These are phyloP conservation scores for Tulasnella calospora DNA, from an alignment of 768 basidiomycete species.

Conservation along the genomic window DNA sequence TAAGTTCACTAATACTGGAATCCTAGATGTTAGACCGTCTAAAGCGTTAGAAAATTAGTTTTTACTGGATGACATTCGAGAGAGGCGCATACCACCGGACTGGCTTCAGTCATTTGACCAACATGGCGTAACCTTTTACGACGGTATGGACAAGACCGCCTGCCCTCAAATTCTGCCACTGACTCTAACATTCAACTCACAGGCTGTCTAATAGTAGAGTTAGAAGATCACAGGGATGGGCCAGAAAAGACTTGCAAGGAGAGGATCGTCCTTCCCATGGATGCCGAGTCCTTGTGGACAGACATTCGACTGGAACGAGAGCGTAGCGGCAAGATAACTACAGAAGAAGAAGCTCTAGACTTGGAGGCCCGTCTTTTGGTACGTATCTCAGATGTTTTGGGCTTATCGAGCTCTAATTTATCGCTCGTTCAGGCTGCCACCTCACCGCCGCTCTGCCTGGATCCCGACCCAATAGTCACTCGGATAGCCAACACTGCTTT, in stretches of 20 bases:
- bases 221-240: constrained; percentile 59
- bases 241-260: constrained; percentile 48
- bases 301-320: constrained; percentile 60
- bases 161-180: neutral
- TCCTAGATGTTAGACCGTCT: constrained; percentile 19
- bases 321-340: constrained; percentile 47
- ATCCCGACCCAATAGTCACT: constrained; percentile 71
- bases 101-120: constrained; percentile 76
- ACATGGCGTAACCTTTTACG: constrained; percentile 72
- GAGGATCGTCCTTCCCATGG: constrained; percentile 73
- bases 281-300: constrained; percentile 69
- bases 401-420: neutral
- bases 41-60: constrained; percentile 44
- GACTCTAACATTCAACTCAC: neutral
- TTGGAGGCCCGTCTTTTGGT: constrained; percentile 71
- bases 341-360: constrained; percentile 67
- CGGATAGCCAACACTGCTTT: constrained; percentile 71
- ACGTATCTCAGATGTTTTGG: constrained; percentile 32
- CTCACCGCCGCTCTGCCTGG: constrained; percentile 68
- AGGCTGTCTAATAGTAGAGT: constrained; percentile 85
- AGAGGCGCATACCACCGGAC: constrained; percentile 78
- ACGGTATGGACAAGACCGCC: constrained; percentile 46
- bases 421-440: constrained; percentile 57
- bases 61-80: constrained; percentile 75
- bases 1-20: constrained; percentile 51